phyloP scores from a whole-genome alignment of 2,329 filamentous ascomycete genomes.

The Colletotrichum sp. region DNA sequence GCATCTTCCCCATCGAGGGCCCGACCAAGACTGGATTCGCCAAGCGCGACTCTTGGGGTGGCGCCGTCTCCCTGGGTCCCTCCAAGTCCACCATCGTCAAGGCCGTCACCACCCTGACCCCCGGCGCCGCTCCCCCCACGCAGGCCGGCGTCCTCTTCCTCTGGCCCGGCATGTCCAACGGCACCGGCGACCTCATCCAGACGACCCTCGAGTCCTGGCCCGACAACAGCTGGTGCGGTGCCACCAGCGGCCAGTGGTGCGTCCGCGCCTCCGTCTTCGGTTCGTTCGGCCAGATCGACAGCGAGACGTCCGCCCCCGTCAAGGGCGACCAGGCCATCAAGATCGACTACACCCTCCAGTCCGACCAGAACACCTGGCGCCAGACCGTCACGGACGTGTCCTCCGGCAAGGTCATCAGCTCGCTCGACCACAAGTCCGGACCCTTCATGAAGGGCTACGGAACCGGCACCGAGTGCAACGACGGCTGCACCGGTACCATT shows the following conservation, averaged over 20 bases:
- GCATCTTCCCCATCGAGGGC: slow-evolving; percentile 1
- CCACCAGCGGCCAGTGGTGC: slow-evolving; percentile 39
- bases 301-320: neutral
- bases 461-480: slow-evolving; percentile 45
- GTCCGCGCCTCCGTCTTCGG: slow-evolving; percentile 36
- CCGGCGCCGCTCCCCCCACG: slow-evolving; percentile 38
- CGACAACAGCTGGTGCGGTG: slow-evolving; percentile 45
- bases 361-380: slow-evolving; percentile 25
- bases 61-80: slow-evolving; percentile 12
- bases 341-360: slow-evolving; percentile 27
- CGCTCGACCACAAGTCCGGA: slow-evolving; percentile 36
- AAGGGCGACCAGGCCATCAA: neutral
- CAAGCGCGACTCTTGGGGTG: slow-evolving; percentile 3
- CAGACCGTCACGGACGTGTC: slow-evolving; percentile 37
- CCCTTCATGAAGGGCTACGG: slow-evolving; percentile 41
- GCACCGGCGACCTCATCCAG: slow-evolving; percentile 46
- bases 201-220: slow-evolving; percentile 46
- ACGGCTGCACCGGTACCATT: slow-evolving; percentile 40
- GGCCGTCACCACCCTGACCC: slow-evolving; percentile 43
- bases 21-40: neutral
- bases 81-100: slow-evolving; percentile 34
- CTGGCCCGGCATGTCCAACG: slow-evolving; percentile 50
- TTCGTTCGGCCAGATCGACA: slow-evolving; percentile 39
- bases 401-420: slow-evolving; percentile 35
- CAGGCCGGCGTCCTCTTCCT: slow-evolving; percentile 44